Evolutionary conservation across 306 rosid genomes (phyloP).

Genomic region (Cicer judaicum): DNA sequence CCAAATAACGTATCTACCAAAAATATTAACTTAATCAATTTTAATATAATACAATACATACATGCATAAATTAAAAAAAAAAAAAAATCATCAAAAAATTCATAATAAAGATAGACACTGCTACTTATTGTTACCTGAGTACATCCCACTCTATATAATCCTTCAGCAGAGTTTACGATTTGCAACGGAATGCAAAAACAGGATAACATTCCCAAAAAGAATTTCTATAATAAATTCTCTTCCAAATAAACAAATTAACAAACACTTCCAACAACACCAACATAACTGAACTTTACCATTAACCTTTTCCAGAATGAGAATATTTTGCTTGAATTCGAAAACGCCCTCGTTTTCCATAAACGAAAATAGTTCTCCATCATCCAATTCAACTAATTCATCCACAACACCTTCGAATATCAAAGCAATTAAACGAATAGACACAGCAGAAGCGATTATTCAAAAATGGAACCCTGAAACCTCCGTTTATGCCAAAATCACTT

Average conservation of each 20-base stretch:
- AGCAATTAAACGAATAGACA: slow-evolving; percentile 45
- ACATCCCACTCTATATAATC: neutral
- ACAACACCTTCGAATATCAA: slow-evolving; percentile 32
- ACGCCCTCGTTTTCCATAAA: slow-evolving; percentile 43
- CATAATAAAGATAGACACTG: no score
- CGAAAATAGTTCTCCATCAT: neutral
- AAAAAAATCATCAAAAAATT: no score
- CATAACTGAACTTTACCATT: neutral
- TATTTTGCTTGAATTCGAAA: slow-evolving; percentile 51
- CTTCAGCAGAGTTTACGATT: no score
- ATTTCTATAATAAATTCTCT: neutral
- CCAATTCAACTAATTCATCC: neutral
- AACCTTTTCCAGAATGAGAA: slow-evolving; percentile 47
- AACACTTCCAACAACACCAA: neutral
- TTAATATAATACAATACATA: no score
- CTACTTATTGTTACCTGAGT: no score
- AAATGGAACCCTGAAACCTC: slow-evolving; percentile 79
- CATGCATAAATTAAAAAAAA: no score
- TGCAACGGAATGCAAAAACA: neutral
- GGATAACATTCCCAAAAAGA: neutral
- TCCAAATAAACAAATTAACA: neutral
- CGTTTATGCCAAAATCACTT: slow-evolving; percentile 63
- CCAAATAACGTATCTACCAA: no score
- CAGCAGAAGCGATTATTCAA: slow-evolving; percentile 51
- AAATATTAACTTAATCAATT: no score